phyloP scores from a whole-genome alignment of 352 stramenopile species.

The Thraustochytrium striatum region DNA sequence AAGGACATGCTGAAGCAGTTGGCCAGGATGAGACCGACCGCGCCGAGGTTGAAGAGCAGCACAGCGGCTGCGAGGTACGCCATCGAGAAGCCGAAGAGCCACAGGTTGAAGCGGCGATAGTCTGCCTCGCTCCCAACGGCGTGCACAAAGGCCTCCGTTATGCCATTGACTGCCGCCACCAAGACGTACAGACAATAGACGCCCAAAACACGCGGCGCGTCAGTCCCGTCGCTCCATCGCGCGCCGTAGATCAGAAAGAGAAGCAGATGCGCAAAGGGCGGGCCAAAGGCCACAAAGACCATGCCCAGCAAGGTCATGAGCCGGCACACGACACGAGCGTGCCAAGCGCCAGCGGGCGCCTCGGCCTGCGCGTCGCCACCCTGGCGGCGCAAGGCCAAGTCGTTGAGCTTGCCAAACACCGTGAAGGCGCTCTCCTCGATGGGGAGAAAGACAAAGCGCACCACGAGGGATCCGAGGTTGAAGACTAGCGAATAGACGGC shows the following conservation, averaged over 20 bases:
- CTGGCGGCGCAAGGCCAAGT: conserved; percentile 41
- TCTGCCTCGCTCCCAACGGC: conserved; percentile 65
- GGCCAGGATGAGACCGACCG: conserved; percentile 69
- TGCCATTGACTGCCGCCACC: conserved; percentile 72
- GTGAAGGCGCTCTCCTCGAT: conserved; percentile 77
- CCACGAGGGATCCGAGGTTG: conserved; percentile 73
- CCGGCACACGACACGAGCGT: conserved; percentile 67
- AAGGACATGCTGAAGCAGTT: conserved; percentile 80
- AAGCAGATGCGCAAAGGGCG: conserved; percentile 68
- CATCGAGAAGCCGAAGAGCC: conserved; percentile 71
- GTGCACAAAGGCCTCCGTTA: conserved; percentile 77
- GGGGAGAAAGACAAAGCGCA: conserved; percentile 73
- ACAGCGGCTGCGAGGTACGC: conserved; percentile 65
- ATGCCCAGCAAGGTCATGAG: conserved; percentile 72
- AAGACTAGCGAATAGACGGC: conserved; percentile 77
- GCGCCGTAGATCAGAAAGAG: conserved; percentile 69
- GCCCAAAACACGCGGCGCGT: conserved; percentile 62
- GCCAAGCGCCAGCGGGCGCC: background rate
- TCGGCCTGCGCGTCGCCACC: conserved; percentile 52
- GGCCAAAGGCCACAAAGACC: conserved; percentile 71
- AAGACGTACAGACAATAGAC: conserved; percentile 75
- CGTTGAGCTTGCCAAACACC: conserved; percentile 71
- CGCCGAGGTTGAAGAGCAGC: conserved; percentile 66
- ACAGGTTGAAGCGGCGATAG: conserved; percentile 72
- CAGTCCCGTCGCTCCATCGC: conserved; percentile 62